Conservation (phyloP, 495 filamentous ascomycete species). For the Mytilinidion resinicola region DNA sequence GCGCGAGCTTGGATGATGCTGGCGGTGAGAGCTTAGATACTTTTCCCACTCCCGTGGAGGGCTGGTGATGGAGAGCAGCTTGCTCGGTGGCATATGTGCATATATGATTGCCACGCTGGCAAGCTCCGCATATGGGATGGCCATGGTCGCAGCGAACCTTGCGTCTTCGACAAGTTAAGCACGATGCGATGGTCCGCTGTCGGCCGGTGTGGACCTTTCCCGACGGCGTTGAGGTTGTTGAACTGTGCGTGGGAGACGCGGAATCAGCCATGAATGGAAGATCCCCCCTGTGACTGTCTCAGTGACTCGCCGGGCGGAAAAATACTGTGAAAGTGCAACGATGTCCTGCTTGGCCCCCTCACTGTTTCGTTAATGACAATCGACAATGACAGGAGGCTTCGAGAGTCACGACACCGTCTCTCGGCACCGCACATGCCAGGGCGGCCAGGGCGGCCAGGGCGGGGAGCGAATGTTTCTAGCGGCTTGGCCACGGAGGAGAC, state of each 20-base stretch:
- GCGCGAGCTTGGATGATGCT: slow-evolving; percentile 1
- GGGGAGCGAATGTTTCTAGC: too few species aligned
- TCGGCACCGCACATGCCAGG: too few species aligned
- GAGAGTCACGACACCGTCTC: too few species aligned
- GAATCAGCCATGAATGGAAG: background rate
- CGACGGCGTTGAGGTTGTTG: background rate
- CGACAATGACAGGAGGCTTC: too few species aligned
- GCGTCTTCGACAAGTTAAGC: slow-evolving; percentile 24
- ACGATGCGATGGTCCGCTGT: slow-evolving; percentile 25
- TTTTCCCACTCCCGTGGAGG: background rate
- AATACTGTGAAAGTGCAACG: too few species aligned
- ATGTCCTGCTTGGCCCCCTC: too few species aligned
- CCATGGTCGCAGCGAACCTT: slow-evolving; percentile 28
- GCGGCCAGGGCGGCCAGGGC: too few species aligned
- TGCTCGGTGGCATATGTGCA: slow-evolving; percentile 29
- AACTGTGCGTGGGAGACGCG: background rate
- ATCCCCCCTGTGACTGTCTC: too few species aligned
- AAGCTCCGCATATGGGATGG: slow-evolving; percentile 26
- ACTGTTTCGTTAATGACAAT: too few species aligned
- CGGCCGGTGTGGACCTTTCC: slow-evolving; percentile 18
- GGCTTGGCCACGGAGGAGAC: too few species aligned
- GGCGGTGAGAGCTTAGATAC: slow-evolving; percentile 13
- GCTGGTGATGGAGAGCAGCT: background rate
- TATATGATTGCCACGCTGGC: slow-evolving; percentile 25
- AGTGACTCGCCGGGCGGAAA: too few species aligned